Evolutionary conservation across 805 yeast species (phyloP), one percentile per base, ranked within the genome.

Genomic region (Sungouiella thailandica): DNA sequence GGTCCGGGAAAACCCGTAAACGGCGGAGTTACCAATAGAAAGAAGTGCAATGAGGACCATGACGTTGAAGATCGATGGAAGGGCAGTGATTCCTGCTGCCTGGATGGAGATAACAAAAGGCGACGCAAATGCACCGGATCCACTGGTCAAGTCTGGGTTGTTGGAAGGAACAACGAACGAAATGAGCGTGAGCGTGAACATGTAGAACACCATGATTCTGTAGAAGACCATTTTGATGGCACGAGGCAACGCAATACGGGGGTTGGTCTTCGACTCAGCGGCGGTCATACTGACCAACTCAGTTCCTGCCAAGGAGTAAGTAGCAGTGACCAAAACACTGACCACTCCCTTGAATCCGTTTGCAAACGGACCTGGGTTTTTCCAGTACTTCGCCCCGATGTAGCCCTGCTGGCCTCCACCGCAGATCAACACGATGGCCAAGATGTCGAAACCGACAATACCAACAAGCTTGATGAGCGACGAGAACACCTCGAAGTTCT

Each of bases 191-290:
- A 65, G 53, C 5, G 71, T 62, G 25, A 64, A 35, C 62, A 65
- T 55, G 49, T 62, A 65, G 45, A 65, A 65, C 13, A 65, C 46
- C 23, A 62, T 29, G 37, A 65, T 64, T 43, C 71, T 52, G 59
- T 65, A 65, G 40, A 64, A 60, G 10, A 65, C 70, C 49, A 62
- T 62, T 39, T 65, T 65, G 40, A 65, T 65, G 37, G 71, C 70
- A 37, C 54, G 52, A 7, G 70, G 70, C 35, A 65, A 49, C 10
- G 60, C 59, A 17, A 53, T 53, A 34, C 70, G 50, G 5, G 71
- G 69, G 44, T 64, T 52, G 45, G 34, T 52, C 55, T 46, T 52
- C 19, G 54, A 48, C 44, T 64, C 70, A 5, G 61, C 50, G 3
- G 65, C 60, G 4, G 70, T 62, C 37, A 64, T 52, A 6, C 68